Evolutionary conservation across 2,329 filamentous ascomycete species (phyloP).

Genomic region (Paecilomyces niveus): DNA sequence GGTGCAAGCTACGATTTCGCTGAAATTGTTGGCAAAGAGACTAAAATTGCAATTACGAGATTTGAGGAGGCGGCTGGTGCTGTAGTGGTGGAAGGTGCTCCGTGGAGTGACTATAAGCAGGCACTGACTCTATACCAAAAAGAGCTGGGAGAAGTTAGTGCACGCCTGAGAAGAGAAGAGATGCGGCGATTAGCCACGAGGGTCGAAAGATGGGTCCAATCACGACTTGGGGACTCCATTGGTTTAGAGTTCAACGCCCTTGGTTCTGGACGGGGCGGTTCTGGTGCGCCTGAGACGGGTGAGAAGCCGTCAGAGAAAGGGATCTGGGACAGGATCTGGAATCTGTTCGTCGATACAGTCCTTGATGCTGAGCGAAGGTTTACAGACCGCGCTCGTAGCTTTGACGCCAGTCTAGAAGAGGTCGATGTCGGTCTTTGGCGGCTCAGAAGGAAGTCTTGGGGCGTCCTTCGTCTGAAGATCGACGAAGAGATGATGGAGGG

Average conservation of each 20-base stretch:
- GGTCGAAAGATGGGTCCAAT: slow-evolving; percentile 89
- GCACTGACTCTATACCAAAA: slow-evolving; percentile 77
- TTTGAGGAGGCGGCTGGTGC: slow-evolving; percentile 72
- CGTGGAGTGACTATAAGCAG: slow-evolving; percentile 82
- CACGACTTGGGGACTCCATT: slow-evolving; percentile 76
- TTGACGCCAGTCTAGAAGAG: slow-evolving; percentile 85
- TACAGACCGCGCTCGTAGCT: slow-evolving; percentile 80
- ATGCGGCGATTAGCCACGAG: slow-evolving; percentile 87
- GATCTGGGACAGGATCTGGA: slow-evolving; percentile 95
- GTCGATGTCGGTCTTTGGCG: slow-evolving; percentile 90
- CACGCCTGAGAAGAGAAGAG: slow-evolving; percentile 81
- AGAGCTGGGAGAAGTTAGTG: slow-evolving; percentile 83
- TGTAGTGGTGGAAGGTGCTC: slow-evolving; percentile 67
- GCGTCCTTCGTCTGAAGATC: slow-evolving; percentile 78
- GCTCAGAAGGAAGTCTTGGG: slow-evolving; percentile 89
- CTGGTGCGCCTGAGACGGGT: slow-evolving; percentile 69
- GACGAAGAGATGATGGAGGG: slow-evolving; percentile 98
- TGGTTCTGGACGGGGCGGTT: slow-evolving; percentile 76
- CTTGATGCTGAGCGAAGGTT: slow-evolving; percentile 80
- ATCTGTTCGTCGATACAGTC: slow-evolving; percentile 72
- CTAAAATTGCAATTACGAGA: slow-evolving; percentile 64
- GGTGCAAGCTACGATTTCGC: slow-evolving; percentile 90
- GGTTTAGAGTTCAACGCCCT: slow-evolving; percentile 95
- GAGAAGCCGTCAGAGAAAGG: slow-evolving; percentile 74
- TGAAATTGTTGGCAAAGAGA: slow-evolving; percentile 80